Base-by-base conservation (phyloP, 202 grass and related monocot species). In the Cymbopogon flexuosus region DNA sequence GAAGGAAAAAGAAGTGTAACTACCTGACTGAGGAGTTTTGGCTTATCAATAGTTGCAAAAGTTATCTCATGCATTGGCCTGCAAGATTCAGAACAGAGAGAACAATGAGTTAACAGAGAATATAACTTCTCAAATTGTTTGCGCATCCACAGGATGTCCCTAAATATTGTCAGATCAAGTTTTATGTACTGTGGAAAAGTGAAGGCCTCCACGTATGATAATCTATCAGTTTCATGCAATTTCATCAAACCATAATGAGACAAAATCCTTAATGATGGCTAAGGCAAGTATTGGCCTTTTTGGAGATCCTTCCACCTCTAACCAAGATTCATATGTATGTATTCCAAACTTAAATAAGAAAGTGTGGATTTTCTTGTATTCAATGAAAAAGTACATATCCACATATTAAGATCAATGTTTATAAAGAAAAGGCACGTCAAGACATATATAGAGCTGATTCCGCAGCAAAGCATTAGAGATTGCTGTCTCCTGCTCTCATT, bases 61-160 rank as follows among this genome's bases (percentile, higher is more conserved):
- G 91, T 85, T 83, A 97, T 91, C 72, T 97, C 90, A 84, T 97
- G 90, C 86, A 89, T 97, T 10, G 90, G 86, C 78, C 93, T 97
- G 84, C 56, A 84, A 86, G 65, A 75, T 84, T 69, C 61, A 78
- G 39, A 73, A 77, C 19, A 65, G 1, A 24, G 12, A 84, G 10
- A 62, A 58, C 3, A 34, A 65, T 56, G 14, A 80, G 63, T 29
- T 75, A 67, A 52, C 3, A 51, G 15, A 71, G 18, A 37, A 31
- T 6, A 59, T 45, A 65, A 3, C 22, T 15, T 59, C 46, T 67
- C 11, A 36, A 57, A 6, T 31, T 36, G 42, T 29, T 62, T 42
- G 0, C 4, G 10, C 6, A 75, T 2, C 2, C 43, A 37, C 13
- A 79, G 68, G 9, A 46, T 45, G 3, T 30, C 71, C 7, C 34